Evolutionary conservation across 495 filamentous ascomycete species (phyloP).

Genomic region (Talaromyces wortmannii): DNA sequence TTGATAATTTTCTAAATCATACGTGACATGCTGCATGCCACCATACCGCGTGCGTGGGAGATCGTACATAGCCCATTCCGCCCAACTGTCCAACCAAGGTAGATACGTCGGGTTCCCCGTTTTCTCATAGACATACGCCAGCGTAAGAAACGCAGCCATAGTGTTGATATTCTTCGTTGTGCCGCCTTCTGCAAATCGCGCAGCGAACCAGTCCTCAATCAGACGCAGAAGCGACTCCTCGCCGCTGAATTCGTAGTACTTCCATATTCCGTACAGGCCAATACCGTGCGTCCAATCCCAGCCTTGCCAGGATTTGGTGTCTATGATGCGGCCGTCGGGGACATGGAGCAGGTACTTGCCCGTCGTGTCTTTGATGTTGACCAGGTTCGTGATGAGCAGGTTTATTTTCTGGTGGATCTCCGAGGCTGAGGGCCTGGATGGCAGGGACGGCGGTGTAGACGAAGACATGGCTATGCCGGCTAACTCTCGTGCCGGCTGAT

Average conservation of each 20-base stretch:
- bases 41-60: conserved; percentile 49
- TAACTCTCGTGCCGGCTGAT: too few species aligned
- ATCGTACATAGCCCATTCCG: conserved; percentile 55
- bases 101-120: conserved; percentile 43
- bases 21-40: conserved; percentile 58
- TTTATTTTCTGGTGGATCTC: conserved; percentile 43
- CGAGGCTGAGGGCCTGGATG: neutral
- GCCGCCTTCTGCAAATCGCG: conserved; percentile 46
- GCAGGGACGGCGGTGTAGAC: too few species aligned
- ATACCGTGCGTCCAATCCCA: conserved; percentile 69
- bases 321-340: conserved; percentile 52
- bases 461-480: too few species aligned
- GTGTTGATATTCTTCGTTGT: conserved; percentile 65
- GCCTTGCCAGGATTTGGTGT: conserved; percentile 58
- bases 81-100: conserved; percentile 55
- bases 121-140: conserved; percentile 52
- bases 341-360: conserved; percentile 53
- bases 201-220: conserved; percentile 52
- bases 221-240: conserved; percentile 30
- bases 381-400: conserved; percentile 49
- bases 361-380: conserved; percentile 52
- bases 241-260: conserved; percentile 51
- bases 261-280: conserved; percentile 56
- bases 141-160: conserved; percentile 53
- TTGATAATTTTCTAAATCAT: conserved; percentile 45